These are phyloP conservation scores for Cotoneaster glaucophyllus DNA, from an alignment of 306 rosid genomes.

Conservation along the genomic window DNA sequence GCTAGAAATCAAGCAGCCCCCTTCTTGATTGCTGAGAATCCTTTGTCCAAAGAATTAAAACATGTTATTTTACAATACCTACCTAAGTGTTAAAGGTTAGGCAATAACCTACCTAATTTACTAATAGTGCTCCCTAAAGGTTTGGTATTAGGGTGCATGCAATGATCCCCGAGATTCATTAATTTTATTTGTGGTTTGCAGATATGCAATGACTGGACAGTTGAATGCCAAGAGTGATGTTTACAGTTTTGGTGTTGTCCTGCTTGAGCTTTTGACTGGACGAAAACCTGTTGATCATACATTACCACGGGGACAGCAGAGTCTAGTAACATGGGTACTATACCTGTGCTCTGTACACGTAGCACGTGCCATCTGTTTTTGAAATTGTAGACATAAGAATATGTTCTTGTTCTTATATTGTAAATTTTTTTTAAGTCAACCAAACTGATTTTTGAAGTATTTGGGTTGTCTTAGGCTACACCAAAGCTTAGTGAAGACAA, in stretches of 20 bases:
- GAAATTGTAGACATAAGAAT: not conserved
- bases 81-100: not conserved
- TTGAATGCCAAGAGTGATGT: constrained; percentile 89
- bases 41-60: constrained; percentile 11
- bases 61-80: not conserved
- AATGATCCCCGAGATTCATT: not conserved
- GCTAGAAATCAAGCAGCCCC: not conserved
- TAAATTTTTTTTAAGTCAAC: not conserved
- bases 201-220: constrained; percentile 94
- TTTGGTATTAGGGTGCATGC: not conserved
- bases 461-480: constrained; percentile 57
- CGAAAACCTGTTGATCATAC: constrained; percentile 95
- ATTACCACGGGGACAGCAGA: constrained; percentile 87
- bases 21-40: not conserved
- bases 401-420: not conserved
- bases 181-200: constrained; percentile 29
- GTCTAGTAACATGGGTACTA: constrained; percentile 85
- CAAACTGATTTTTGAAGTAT: constrained; percentile 20
- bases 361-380: not conserved
- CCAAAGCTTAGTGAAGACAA: constrained; percentile 94
- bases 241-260: constrained; percentile 85
- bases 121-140: not conserved
- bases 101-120: not conserved
- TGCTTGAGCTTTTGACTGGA: constrained; percentile 89
- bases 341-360: constrained; percentile 16